These are phyloP conservation scores for Paraconiothyrium brasiliense DNA, from an alignment of 2,329 filamentous ascomycete genomes.

Conservation along the genomic window DNA sequence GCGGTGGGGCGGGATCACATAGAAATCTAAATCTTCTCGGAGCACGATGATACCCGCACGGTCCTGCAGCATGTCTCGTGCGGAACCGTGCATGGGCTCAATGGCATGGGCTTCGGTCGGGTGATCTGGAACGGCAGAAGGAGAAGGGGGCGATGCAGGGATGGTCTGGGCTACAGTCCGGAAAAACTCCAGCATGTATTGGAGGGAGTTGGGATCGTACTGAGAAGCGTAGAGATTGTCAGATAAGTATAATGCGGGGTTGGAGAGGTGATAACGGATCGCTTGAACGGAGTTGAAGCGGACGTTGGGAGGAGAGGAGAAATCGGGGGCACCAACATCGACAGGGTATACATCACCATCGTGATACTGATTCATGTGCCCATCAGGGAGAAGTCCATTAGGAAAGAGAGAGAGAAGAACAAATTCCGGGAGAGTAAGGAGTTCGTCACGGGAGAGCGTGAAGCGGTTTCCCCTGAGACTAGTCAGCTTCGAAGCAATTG, in stretches of 20 bases:
- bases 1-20: slow-evolving; percentile 85
- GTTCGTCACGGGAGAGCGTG: slow-evolving; percentile 91
- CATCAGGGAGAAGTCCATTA: slow-evolving; percentile 96
- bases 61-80: slow-evolving; percentile 82
- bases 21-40: slow-evolving; percentile 96
- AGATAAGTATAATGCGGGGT: slow-evolving; percentile 63
- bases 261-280: slow-evolving; percentile 54
- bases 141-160: slow-evolving; percentile 74
- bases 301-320: slow-evolving; percentile 37
- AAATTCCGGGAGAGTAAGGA: slow-evolving; percentile 95
- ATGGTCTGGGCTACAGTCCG: slow-evolving; percentile 96
- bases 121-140: slow-evolving; percentile 56
- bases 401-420: slow-evolving; percentile 97
- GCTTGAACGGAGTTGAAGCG: slow-evolving; percentile 47
- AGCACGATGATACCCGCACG: slow-evolving; percentile 96
- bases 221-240: slow-evolving; percentile 66
- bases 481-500: slow-evolving; percentile 24
- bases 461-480: slow-evolving; percentile 83
- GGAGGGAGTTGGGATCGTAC: slow-evolving; percentile 95
- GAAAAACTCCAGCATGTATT: slow-evolving; percentile 99
- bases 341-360: slow-evolving; percentile 96
- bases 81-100: slow-evolving; percentile 75
- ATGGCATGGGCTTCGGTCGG: slow-evolving; percentile 67
- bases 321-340: slow-evolving; percentile 75
- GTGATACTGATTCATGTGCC: slow-evolving; percentile 90